Base-by-base conservation (phyloP, 306 rosid species). In the Lablab purpureus region DNA sequence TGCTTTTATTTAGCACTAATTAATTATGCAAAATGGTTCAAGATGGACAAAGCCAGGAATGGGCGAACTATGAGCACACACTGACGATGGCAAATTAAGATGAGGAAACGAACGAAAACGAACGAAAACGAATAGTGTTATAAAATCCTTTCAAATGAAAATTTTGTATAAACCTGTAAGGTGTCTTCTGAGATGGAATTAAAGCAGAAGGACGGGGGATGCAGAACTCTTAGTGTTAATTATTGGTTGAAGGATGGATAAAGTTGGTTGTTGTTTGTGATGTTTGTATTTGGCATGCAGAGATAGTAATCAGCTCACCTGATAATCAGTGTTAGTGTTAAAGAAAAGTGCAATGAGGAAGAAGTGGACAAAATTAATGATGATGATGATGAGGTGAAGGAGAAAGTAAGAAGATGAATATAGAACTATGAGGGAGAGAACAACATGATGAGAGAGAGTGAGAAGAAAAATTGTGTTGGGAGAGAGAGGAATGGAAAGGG, bases 391-490 rank as follows among this genome's bases (percentile, higher is more conserved):
- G 70, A 52, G 77, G 51, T 72, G 67, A 73, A 79, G 82, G 71
- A 82, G 74, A 85, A 54, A 32, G 21, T 27, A 75, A 80, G 79
- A 80, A 23, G 45, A 43, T 59, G 19, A 74, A 74, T 18, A 32
- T 51, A 30, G 76, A 71, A 19, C 32, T 51, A 71, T 47, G 82
- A 66, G 82, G 82, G 66, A 69, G 83, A 69, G 52, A 81, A 32
- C 65, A 79, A 45, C 21, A 78, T 58, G 70, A 70, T 80, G 40
- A 62, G 66, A 62, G 75, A 55, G 56, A 51, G 43, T 17, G 28
- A n/a, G 30, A 68, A 59, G 43, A 85, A 73, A 84, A 84, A 85
- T 58, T 84, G 22, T 43, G 80, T 55, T 84, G 58, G 50, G 80
- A 73, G 81, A 75, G 51, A n/a, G 22, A 23, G 82, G 60, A 78